These are phyloP conservation scores for Cyberlindnera mississippiensis DNA, from an alignment of 805 yeast genomes.

Conservation along the genomic window DNA sequence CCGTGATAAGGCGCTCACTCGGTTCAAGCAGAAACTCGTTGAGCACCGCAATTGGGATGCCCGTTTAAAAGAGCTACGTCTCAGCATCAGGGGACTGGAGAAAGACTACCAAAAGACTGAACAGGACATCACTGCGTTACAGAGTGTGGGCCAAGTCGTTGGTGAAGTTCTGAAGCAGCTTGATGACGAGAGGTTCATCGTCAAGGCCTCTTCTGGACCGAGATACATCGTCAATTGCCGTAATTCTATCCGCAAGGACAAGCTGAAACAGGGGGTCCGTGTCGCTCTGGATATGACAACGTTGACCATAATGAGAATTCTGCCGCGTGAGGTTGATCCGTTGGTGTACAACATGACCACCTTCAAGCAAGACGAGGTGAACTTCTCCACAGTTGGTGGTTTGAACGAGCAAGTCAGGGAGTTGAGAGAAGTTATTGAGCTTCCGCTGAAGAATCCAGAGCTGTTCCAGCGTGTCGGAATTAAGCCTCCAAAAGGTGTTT, in stretches of 20 bases:
- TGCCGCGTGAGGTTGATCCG: constrained; percentile 98
- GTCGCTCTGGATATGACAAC: constrained; percentile 98
- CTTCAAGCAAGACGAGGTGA: constrained; percentile 94
- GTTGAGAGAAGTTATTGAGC: constrained; percentile 93
- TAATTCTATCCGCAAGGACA: constrained; percentile 80
- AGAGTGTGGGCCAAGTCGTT: constrained; percentile 93
- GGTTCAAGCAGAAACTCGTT: constrained; percentile 77
- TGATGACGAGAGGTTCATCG: constrained; percentile 91
- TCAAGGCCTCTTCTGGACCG: constrained; percentile 96
- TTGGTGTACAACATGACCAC: constrained; percentile 97
- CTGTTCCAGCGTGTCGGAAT: constrained; percentile 93
- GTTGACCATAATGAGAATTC: constrained; percentile 91
- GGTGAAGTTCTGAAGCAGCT: constrained; percentile 96
- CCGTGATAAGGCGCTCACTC: constrained; percentile 70
- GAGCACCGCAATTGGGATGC: constrained; percentile 97
- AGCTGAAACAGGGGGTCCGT: constrained; percentile 87
- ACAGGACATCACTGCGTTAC: constrained; percentile 94
- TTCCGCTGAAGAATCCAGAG: constrained; percentile 96
- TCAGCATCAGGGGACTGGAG: constrained; percentile 79
- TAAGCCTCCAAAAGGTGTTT: constrained; percentile 97
- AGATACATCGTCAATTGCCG: constrained; percentile 97
- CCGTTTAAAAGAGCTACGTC: constrained; percentile 75
- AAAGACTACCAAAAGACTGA: constrained; percentile 88
- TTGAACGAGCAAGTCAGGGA: constrained; percentile 93
- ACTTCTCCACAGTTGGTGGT: constrained; percentile 95